These are phyloP conservation scores for Kwoniella europaea DNA, from an alignment of 768 basidiomycete species.

Conservation along the genomic window DNA sequence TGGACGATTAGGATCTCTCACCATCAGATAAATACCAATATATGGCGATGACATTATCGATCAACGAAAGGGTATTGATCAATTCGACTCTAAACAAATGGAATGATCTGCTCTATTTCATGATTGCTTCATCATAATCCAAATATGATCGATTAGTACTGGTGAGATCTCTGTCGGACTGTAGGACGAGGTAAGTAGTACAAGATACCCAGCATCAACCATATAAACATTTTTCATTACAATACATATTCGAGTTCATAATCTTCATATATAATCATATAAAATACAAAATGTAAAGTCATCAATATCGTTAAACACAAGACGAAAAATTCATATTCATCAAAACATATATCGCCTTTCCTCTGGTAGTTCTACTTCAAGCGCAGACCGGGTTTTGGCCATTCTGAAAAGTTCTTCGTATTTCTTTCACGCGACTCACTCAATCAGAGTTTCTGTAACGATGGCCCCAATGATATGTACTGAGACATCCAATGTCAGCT, in stretches of 20 bases:
- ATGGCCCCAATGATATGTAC: slow-evolving; percentile 15
- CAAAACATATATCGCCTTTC: too few species aligned
- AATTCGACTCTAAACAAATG: slow-evolving; percentile 20
- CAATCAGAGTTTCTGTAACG: slow-evolving; percentile 9
- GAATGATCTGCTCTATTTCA: slow-evolving; percentile 6
- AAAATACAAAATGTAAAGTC: slow-evolving; percentile 1
- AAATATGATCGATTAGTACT: background rate
- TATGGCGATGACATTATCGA: slow-evolving; percentile 29
- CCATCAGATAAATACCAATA: slow-evolving; percentile 5
- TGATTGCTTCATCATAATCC: background rate
- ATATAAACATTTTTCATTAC: background rate
- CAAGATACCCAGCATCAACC: slow-evolving; percentile 1
- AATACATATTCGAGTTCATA: background rate
- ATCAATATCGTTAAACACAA: background rate
- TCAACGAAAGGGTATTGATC: slow-evolving; percentile 24
- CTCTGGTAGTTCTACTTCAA: too few species aligned
- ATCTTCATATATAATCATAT: background rate
- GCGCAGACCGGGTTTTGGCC: background rate
- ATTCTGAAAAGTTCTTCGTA: background rate
- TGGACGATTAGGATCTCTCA: background rate
- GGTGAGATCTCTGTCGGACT: too few species aligned
- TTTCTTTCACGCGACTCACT: background rate
- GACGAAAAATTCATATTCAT: background rate
- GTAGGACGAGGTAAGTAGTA: too few species aligned
- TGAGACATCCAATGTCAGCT: background rate